Evolutionary conservation across 495 filamentous ascomycete genomes (phyloP).

Genomic region (Penicillium mononematosum): DNA sequence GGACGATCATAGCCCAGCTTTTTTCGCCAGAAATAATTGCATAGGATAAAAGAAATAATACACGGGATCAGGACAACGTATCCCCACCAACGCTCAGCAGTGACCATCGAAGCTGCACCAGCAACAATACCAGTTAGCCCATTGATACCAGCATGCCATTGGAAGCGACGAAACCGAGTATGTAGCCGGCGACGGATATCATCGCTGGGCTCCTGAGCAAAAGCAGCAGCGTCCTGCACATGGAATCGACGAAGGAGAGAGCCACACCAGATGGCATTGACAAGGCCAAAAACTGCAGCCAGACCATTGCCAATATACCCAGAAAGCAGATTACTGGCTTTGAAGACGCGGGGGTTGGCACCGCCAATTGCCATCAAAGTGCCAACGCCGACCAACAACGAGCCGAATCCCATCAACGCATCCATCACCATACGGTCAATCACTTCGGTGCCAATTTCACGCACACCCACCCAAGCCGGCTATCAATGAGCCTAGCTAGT

Average conservation of each 20-base stretch:
- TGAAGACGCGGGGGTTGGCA: constrained; percentile 37
- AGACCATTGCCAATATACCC: constrained; percentile 50
- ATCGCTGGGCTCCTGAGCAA: constrained; percentile 17
- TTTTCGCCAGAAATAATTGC: constrained; percentile 48
- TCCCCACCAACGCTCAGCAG: constrained; percentile 50
- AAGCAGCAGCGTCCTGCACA: constrained; percentile 26
- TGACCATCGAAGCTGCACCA: constrained; percentile 51
- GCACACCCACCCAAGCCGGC: constrained; percentile 38
- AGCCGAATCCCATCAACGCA: constrained; percentile 43
- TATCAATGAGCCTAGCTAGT: constrained; percentile 22
- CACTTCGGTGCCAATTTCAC: constrained; percentile 47
- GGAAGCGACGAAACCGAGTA: constrained; percentile 36
- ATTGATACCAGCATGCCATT: constrained; percentile 41
- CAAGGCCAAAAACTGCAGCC: constrained; percentile 42
- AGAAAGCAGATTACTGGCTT: constrained; percentile 48
- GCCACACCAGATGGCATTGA: constrained; percentile 46
- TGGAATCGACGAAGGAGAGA: constrained; percentile 40
- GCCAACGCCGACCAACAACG: constrained; percentile 47
- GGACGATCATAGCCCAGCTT: constrained; percentile 49
- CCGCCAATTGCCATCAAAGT: constrained; percentile 53
- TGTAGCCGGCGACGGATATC: constrained; percentile 29
- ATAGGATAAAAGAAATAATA: constrained; percentile 40
- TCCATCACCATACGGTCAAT: constrained; percentile 53
- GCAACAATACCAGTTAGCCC: constrained; percentile 46
- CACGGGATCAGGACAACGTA: constrained; percentile 51